These are phyloP conservation scores for Dianthus caryophyllus DNA, from an alignment of 148 eudicot species.

Conservation along the genomic window DNA sequence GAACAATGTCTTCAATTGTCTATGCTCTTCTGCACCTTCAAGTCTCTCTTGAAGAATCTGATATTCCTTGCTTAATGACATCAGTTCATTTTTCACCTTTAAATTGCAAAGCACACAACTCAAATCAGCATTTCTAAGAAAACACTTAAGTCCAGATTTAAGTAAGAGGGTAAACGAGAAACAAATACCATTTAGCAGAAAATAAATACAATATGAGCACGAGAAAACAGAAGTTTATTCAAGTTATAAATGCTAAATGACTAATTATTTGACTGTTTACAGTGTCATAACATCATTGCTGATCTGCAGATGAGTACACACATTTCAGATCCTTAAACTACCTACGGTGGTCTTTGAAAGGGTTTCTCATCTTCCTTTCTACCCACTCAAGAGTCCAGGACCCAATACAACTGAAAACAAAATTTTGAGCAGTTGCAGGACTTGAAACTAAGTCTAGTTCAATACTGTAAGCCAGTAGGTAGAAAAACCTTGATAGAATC, in stretches of 20 bases:
- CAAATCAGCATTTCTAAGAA: conserved; percentile 8
- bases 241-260: background rate
- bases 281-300: background rate
- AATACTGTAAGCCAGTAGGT: background rate
- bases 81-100: conserved; percentile 54
- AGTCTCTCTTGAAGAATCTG: conserved; percentile 42
- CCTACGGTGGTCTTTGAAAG: background rate
- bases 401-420: background rate
- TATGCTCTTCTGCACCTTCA: conserved; percentile 45
- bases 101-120: conserved; percentile 6
- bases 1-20: conserved; percentile 33
- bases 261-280: background rate
- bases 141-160: too few relatives aligned
- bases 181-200: background rate
- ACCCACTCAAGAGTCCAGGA: background rate
- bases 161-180: background rate
- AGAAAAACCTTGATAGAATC: background rate
- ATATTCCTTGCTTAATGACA: conserved; percentile 44
- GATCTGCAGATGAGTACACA: background rate
- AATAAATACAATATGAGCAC: conserved; percentile 8
- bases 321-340: background rate
- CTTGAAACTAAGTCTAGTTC: background rate
- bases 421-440: background rate
- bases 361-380: background rate
- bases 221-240: background rate